phyloP scores from a whole-genome alignment of 73 alveolate genomes.

The Paramecium sexaurelia region DNA sequence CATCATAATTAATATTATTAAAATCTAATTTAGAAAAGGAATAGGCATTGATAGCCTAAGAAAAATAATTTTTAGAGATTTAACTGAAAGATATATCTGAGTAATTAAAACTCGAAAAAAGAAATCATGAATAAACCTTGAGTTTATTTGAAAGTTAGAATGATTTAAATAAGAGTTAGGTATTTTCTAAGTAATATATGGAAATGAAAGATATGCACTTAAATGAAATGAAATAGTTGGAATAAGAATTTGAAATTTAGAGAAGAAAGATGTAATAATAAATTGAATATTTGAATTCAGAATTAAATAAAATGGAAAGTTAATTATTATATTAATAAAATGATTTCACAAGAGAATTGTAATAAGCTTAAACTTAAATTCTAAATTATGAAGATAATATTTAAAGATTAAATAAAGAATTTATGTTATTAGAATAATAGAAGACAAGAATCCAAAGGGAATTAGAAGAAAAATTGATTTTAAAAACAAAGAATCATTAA shows the following conservation, averaged over 20 bases:
- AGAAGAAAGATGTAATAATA: constrained; percentile 32
- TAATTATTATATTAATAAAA: neutral
- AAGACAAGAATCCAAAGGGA: neutral
- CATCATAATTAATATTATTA: neutral
- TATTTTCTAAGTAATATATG: neutral
- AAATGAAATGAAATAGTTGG: constrained; percentile 53
- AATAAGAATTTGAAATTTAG: constrained; percentile 22
- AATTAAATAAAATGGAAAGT: neutral
- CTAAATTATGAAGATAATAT: neutral
- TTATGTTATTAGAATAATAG: neutral
- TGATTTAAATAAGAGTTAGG: constrained; percentile 29
- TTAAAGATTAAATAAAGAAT: constrained; percentile 12
- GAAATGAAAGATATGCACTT: constrained; percentile 47
- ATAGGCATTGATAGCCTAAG: constrained; percentile 19
- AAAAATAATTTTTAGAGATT: constrained; percentile 25
- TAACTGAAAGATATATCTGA: neutral
- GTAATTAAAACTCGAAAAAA: neutral
- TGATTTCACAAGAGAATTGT: constrained; percentile 29
- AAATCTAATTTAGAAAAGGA: constrained; percentile 19
- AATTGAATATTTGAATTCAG: constrained; percentile 2
- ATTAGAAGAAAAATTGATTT: neutral
- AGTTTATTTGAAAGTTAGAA: constrained; percentile 20
- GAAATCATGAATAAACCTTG: constrained; percentile 21
- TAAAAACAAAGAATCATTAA: neutral
- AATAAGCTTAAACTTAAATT: neutral